Evolutionary conservation across 352 stramenopile species (phyloP), one percentile per base, ranked within the genome.

Genomic region (Phytophthora melonis): DNA sequence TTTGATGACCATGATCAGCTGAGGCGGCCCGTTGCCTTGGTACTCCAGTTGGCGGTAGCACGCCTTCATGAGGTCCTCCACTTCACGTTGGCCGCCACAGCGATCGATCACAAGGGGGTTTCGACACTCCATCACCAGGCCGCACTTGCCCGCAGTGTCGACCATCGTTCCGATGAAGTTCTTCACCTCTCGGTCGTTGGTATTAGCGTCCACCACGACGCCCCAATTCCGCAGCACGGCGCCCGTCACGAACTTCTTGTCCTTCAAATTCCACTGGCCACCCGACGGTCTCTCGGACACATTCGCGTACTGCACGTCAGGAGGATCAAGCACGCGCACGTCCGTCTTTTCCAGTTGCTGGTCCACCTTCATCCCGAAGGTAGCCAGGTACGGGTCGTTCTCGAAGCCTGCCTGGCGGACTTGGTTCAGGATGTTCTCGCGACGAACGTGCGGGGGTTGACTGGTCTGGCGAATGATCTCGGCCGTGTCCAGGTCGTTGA

Each of bases 401-500:
- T 91, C 82, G 19, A 92, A 94, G 8, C 87, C 85, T 18, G 87
- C 85, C 27, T 81, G 66, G 14, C 74, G 85, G 2, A 92, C 65
- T 56, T 91, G 83, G 1, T 78, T 78, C 52, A 90, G 80, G 39
- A 94, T 84, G 32, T 77, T 84, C 6, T 75, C 59, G 13, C 75
- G 66, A 30, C 87, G 85, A 9, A 77, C 68, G 10, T 68, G 62
- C 2, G 84, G 84, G 3, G 67, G 66, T 43, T 88, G 73, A 32
- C 72, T 86, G 10, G 84, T 93, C 50, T 88, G 82, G 6, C 66
- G 58, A 59, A 97, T 96, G 43, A 97, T 94, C 63, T 95, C 86
- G 10, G 87, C 85, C 19, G 87, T 94, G 60, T 97, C 87, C 14
- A 86, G 68, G 10, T 96, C 88, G 43, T 92, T 93, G 54, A 94